These are phyloP conservation scores for Cladosporium sp. DNA, from an alignment of 2,329 filamentous ascomycete species.

Conservation along the genomic window DNA sequence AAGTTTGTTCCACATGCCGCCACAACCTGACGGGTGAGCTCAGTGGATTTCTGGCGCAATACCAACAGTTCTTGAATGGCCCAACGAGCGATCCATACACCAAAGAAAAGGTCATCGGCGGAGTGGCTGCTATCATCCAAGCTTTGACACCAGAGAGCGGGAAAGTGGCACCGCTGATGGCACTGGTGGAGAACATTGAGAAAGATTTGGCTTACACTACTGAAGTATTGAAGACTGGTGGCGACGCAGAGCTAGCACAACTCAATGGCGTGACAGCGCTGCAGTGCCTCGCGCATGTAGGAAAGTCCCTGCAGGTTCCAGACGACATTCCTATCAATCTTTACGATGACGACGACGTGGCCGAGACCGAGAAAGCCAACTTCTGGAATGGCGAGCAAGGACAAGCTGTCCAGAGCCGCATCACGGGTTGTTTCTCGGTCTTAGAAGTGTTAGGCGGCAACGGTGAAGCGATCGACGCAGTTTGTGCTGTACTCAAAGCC, in stretches of 20 bases:
- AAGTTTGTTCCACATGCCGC: conserved; percentile 75
- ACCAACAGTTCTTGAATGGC: conserved; percentile 62
- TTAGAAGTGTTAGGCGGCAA: conserved; percentile 59
- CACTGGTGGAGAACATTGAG: conserved; percentile 44
- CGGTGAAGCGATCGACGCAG: conserved; percentile 70
- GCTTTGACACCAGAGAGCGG: conserved; percentile 62
- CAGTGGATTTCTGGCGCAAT: conserved; percentile 70
- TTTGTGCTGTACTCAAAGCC: conserved; percentile 70
- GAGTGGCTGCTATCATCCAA: conserved; percentile 74
- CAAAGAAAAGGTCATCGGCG: conserved; percentile 73
- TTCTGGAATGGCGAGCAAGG: conserved; percentile 55
- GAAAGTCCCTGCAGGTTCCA: conserved; percentile 70
- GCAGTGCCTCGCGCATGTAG: conserved; percentile 69
- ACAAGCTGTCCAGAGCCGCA: conserved; percentile 52
- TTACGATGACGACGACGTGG: conserved; percentile 52
- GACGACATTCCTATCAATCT: conserved; percentile 69
- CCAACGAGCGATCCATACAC: conserved; percentile 66
- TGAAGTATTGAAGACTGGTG: conserved; percentile 33
- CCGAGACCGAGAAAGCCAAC: conserved; percentile 32
- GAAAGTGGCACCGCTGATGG: conserved; percentile 57
- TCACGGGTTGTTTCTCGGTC: conserved; percentile 55
- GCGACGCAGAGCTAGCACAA: conserved; percentile 46
- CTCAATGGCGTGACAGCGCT: conserved; percentile 57
- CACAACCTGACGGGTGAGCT: conserved; percentile 68
- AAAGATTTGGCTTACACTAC: conserved; percentile 56